These are phyloP conservation scores for Paraleonurus japonicus DNA, from an alignment of 257 asterid species.

Conservation along the genomic window DNA sequence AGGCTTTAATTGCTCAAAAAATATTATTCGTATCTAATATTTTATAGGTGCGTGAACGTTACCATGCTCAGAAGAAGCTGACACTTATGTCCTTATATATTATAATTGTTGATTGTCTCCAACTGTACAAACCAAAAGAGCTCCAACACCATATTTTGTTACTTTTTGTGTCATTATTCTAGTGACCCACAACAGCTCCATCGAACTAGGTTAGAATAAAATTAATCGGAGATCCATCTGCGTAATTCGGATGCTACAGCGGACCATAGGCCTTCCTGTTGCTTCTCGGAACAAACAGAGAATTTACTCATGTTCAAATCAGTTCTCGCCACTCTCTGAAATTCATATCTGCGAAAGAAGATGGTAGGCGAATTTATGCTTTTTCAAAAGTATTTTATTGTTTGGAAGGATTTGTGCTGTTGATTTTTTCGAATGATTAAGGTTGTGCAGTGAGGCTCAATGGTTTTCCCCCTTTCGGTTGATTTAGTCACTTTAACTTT, in stretches of 20 bases:
- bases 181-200: conserved; percentile 5
- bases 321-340: neutral
- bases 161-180: conserved; percentile 56
- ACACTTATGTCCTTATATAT: conserved; percentile 27
- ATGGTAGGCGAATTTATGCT: conserved; percentile 24
- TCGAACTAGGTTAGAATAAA: conserved; percentile 10
- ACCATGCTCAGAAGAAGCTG: conserved; percentile 16
- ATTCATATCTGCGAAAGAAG: conserved; percentile 20
- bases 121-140: conserved; percentile 46
- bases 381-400: neutral
- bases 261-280: no score
- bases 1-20: conserved; percentile 16
- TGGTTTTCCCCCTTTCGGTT: neutral
- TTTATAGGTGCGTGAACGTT: conserved; percentile 4
- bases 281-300: neutral
- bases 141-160: conserved; percentile 52
- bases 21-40: neutral
- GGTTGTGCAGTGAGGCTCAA: neutral
- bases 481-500: neutral
- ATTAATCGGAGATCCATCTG: conserved; percentile 20
- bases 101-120: conserved; percentile 59
- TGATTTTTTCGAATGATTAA: conserved; percentile 9
- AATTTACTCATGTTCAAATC: neutral
- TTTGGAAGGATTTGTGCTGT: neutral
- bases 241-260: conserved; percentile 36